Conservation (phyloP, 2,329 filamentous ascomycete genomes). For the Colletotrichum shisoi region DNA sequence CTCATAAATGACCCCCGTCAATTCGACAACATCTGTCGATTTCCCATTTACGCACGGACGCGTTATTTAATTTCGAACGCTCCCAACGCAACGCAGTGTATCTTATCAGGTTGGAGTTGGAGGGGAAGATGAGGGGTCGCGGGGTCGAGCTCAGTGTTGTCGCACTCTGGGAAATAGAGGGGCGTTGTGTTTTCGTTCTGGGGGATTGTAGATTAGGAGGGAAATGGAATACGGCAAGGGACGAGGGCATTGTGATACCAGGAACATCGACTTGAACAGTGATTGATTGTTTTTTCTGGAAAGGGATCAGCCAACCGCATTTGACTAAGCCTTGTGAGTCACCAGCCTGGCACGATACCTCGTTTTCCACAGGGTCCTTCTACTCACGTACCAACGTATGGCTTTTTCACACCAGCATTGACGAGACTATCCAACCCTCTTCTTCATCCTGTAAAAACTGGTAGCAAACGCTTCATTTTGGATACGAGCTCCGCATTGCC, state of each 20-base stretch:
- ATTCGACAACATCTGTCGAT: too few relatives aligned
- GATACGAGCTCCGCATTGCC: background rate
- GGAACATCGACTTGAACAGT: too few relatives aligned
- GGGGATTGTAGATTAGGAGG: too few relatives aligned
- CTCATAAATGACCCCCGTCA: too few relatives aligned
- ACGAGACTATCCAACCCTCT: background rate
- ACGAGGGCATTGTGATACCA: too few relatives aligned
- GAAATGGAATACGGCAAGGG: too few relatives aligned
- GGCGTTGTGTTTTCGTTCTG: too few relatives aligned
- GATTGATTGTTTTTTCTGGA: background rate
- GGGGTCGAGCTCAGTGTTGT: background rate
- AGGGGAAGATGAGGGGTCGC: background rate
- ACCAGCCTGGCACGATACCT: background rate
- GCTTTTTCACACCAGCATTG: too few relatives aligned
- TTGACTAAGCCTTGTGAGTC: background rate
- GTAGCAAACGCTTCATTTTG: background rate
- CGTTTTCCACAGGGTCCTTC: background rate
- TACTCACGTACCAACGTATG: too few relatives aligned
- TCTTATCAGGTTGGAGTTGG: conserved; percentile 2
- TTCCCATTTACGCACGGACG: too few relatives aligned
- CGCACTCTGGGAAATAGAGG: background rate
- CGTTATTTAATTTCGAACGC: too few relatives aligned
- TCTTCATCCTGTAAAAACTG: background rate
- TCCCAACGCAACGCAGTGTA: too few relatives aligned
- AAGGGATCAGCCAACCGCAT: background rate